Conservation (phyloP, 257 asterid genomes). For the Ophiorrhiza pumila region DNA sequence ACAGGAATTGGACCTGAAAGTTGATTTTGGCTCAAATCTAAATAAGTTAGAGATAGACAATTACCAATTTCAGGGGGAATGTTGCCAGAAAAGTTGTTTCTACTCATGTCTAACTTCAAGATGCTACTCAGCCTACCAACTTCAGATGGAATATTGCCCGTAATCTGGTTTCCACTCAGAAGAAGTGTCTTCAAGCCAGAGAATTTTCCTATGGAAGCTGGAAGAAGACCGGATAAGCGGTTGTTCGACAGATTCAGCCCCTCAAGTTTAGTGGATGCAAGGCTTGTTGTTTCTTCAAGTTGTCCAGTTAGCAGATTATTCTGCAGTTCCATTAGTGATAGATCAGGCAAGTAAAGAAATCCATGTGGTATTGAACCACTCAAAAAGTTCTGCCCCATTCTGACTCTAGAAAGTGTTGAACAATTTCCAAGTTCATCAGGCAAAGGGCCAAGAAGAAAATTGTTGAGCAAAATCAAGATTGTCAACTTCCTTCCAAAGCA, state of each 20-base stretch:
- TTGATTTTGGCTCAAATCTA: conserved; percentile 43
- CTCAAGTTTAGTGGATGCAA: conserved; percentile 27
- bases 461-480: conserved; percentile 38
- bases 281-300: conserved; percentile 17
- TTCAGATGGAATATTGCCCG: conserved; percentile 37
- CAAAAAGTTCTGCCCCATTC: conserved; percentile 42
- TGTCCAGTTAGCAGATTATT: conserved; percentile 34
- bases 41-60: conserved; percentile 31
- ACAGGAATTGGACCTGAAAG: conserved; percentile 42
- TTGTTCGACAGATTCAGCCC: conserved; percentile 36
- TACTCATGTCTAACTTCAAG: conserved; percentile 35
- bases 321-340: conserved; percentile 37
- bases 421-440: conserved; percentile 44
- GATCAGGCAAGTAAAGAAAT: conserved; percentile 38
- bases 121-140: conserved; percentile 31
- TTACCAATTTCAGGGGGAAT: conserved; percentile 34
- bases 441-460: conserved; percentile 41
- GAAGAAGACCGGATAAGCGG: conserved; percentile 32
- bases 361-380: conserved; percentile 38
- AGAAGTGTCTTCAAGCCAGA: conserved; percentile 36
- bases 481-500: conserved; percentile 32
- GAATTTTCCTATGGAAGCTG: conserved; percentile 30
- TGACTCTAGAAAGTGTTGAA: conserved; percentile 27
- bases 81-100: conserved; percentile 33
- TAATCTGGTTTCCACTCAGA: conserved; percentile 30